phyloP scores from a whole-genome alignment of 2,329 filamentous ascomycete species.

The Pseudocercospora eumusae region DNA sequence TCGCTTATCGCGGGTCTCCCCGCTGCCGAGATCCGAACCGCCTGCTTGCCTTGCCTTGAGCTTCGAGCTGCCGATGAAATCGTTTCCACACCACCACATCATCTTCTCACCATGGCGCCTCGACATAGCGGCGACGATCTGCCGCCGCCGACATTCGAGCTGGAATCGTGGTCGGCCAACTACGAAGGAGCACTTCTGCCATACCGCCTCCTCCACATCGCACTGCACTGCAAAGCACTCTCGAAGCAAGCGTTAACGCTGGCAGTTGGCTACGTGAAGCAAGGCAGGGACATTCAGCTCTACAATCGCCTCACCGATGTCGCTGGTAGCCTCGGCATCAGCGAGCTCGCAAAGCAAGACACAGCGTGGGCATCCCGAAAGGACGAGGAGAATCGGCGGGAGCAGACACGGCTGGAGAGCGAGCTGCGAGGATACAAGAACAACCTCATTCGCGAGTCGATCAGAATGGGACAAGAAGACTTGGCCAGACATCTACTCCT shows the following conservation, averaged over 20 bases:
- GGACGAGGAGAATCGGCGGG: conserved; percentile 65
- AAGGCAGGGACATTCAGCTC: conserved; percentile 68
- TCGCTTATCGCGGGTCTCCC: neutral
- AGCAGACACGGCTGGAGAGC: conserved; percentile 74
- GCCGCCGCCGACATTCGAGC: conserved; percentile 75
- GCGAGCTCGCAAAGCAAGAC: conserved; percentile 69
- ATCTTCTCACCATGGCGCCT: neutral
- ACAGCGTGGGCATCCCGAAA: conserved; percentile 72
- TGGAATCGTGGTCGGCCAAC: conserved; percentile 87
- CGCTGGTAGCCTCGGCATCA: conserved; percentile 64
- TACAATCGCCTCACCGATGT: conserved; percentile 72
- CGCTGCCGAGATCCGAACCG: too few relatives aligned
- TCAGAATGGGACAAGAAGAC: conserved; percentile 89
- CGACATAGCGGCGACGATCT: conserved; percentile 15
- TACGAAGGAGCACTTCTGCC: conserved; percentile 81
- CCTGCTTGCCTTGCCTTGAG: too few relatives aligned
- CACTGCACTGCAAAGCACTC: conserved; percentile 72
- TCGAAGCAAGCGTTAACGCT: conserved; percentile 77
- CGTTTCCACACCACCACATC: neutral
- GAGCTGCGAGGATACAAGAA: conserved; percentile 94
- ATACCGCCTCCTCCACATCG: conserved; percentile 80
- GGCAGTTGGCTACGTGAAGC: conserved; percentile 74
- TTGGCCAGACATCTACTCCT: conserved; percentile 79
- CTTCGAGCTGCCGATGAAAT: too few relatives aligned
- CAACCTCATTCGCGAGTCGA: conserved; percentile 96